Evolutionary conservation across 306 rosid genomes (phyloP), one percentile per base, ranked within the genome.

Genomic region (Prunus davidiana): DNA sequence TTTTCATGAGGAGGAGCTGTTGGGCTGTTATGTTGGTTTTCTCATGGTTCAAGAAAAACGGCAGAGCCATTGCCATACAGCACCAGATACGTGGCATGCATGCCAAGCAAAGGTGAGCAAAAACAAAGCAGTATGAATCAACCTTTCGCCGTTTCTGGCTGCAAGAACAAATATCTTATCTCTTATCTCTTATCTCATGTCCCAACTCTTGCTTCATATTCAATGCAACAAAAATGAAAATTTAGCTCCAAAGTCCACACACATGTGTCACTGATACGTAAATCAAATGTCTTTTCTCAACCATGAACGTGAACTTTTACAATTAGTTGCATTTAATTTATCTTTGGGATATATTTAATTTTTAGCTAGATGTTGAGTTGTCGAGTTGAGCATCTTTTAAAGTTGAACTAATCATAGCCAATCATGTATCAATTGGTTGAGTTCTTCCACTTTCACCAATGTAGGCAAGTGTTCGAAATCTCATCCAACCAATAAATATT

Each of bases 81-180:
- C 15, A 30, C 20, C 38, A 67, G 75, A 82, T 72, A 12, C 82
- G 81, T 77, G 85, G 67, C 76, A 62, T 19, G 32, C 69, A 71
- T 57, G 57, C 70, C 24, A 72, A 82, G 41, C 58, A 67, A 67
- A 64, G 46, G 15, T 16, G 55, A 46, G 57, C 58, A 16, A 19
- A 3, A 3, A 54, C 20, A 14, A 38, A 11, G 47, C 47, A 2
- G 20, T 20, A 24, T 51, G 66, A 19, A 24, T 6, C 13, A 56
- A 15, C 12, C 75, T 74, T 80, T 80, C 75, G 75, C 66, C 54
- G 79, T 38, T 69, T 32, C 6, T 27, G 16, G 20, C 47, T 3
- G 43, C 14, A 13, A 49, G 24, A 70, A 52, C 18, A 28, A 30
- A 22, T 6, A 15, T 30, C 18, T 70, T 16, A 7, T 15, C 45